Evolutionary conservation across 164 flowering plant species (phyloP).

Genomic region (Vitis labrusca): DNA sequence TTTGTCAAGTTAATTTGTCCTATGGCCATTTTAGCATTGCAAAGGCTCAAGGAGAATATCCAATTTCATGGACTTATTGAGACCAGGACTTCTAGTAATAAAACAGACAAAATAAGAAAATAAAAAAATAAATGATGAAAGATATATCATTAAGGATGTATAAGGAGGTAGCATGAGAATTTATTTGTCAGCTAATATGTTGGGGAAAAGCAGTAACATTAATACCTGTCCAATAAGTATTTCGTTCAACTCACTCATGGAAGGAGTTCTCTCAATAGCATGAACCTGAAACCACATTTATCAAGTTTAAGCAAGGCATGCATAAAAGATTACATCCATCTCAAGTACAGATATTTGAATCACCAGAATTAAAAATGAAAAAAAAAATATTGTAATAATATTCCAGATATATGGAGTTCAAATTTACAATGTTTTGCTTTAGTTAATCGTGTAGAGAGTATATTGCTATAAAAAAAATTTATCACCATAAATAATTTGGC

Average conservation of each 20-base stretch:
- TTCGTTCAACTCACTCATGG: conserved; percentile 98
- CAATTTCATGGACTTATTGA: background rate
- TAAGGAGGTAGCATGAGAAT: background rate
- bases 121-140: background rate
- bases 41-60: background rate
- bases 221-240: conserved; percentile 94
- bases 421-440: too few species aligned
- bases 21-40: background rate
- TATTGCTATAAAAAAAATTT: too few species aligned
- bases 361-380: background rate
- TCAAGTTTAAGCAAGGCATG: conserved; percentile 6
- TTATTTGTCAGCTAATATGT: background rate
- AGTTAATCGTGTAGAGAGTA: too few species aligned
- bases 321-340: background rate
- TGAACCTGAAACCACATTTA: conserved; percentile 59
- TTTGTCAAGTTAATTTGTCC: background rate
- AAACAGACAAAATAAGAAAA: background rate
- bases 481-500: too few species aligned
- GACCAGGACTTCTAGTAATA: background rate
- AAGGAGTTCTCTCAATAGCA: conserved; percentile 93
- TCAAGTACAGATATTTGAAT: background rate
- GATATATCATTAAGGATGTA: too few species aligned
- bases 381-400: too few species aligned
- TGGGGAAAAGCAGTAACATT: background rate
- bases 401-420: too few species aligned